Conservation (phyloP, 2,329 filamentous ascomycete species). For the Xylaria sp. region DNA sequence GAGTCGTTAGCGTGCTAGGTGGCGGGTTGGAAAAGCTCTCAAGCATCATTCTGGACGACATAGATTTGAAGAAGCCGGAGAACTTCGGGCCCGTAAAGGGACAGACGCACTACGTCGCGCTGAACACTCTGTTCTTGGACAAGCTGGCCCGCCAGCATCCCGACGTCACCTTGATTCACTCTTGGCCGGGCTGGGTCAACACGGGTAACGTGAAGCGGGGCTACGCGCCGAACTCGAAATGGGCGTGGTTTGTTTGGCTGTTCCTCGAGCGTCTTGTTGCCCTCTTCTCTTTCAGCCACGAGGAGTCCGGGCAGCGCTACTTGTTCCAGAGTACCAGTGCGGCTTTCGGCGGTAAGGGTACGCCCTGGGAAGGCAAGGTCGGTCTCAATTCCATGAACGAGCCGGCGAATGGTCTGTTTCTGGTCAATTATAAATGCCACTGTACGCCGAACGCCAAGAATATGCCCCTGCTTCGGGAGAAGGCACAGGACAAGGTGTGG, state of each 20-base stretch:
- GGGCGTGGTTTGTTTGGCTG: conserved; percentile 49
- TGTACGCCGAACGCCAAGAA: conserved; percentile 49
- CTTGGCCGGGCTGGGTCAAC: conserved; percentile 51
- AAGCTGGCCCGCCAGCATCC: conserved; percentile 28
- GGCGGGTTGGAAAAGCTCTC: conserved; percentile 49
- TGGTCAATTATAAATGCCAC: conserved; percentile 50
- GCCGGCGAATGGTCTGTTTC: conserved; percentile 48
- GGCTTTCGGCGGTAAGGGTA: conserved; percentile 51
- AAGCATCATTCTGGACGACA: conserved; percentile 49
- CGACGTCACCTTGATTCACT: conserved; percentile 41
- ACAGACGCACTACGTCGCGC: conserved; percentile 47
- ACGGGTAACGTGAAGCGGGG: conserved; percentile 52
- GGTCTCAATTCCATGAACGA: conserved; percentile 48
- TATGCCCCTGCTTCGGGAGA: conserved; percentile 47
- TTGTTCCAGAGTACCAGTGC: conserved; percentile 53
- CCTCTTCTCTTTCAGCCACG: conserved; percentile 46
- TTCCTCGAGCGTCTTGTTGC: conserved; percentile 50
- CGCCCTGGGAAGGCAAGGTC: conserved; percentile 48
- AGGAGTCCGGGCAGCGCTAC: conserved; percentile 51
- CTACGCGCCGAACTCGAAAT: conserved; percentile 42
- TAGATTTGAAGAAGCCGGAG: conserved; percentile 51
- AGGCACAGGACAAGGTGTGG: conserved; percentile 48
- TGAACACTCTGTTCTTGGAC: conserved; percentile 47
- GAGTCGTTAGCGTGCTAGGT: conserved; percentile 51
- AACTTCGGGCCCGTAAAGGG: conserved; percentile 48